These are phyloP conservation scores for Funneliformis geosporum DNA, from an alignment of 192 early-diverging fungal species.

Conservation along the genomic window DNA sequence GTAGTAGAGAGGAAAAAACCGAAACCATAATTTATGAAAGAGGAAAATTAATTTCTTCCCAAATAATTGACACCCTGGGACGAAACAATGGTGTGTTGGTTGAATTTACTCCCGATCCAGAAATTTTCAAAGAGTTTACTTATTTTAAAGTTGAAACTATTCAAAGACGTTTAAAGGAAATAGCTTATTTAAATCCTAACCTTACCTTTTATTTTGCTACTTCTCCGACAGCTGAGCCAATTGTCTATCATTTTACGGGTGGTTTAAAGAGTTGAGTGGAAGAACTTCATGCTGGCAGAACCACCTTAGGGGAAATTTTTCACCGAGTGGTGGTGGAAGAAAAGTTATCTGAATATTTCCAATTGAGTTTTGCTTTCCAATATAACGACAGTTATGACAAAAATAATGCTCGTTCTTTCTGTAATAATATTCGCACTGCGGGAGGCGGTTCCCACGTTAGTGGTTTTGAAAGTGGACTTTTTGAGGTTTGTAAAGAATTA, in stretches of 20 bases:
- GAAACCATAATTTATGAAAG: neutral
- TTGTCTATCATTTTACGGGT: constrained; percentile 16
- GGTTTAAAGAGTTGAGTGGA: constrained; percentile 16
- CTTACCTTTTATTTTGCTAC: constrained; percentile 9
- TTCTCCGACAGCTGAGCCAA: neutral
- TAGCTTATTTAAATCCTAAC: constrained; percentile 21
- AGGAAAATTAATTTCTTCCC: neutral
- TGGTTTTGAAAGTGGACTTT: no score
- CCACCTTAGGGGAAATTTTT: no score
- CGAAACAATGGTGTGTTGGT: neutral
- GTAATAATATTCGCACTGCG: no score
- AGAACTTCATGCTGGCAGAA: no score
- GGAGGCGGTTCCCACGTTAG: no score
- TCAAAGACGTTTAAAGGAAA: constrained; percentile 14
- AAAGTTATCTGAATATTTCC: no score
- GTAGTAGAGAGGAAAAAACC: neutral
- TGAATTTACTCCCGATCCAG: constrained; percentile 14
- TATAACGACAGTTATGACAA: no score
- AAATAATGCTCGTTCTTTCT: no score
- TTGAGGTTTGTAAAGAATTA: no score
- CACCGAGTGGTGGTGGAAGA: no score
- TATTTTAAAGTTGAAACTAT: constrained; percentile 25
- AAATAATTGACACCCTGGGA: constrained; percentile 13
- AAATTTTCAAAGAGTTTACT: constrained; percentile 24
- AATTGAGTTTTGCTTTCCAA: no score